Base-by-base conservation (phyloP, 495 filamentous ascomycete species). In the Hyaloscypha hepaticicola region DNA sequence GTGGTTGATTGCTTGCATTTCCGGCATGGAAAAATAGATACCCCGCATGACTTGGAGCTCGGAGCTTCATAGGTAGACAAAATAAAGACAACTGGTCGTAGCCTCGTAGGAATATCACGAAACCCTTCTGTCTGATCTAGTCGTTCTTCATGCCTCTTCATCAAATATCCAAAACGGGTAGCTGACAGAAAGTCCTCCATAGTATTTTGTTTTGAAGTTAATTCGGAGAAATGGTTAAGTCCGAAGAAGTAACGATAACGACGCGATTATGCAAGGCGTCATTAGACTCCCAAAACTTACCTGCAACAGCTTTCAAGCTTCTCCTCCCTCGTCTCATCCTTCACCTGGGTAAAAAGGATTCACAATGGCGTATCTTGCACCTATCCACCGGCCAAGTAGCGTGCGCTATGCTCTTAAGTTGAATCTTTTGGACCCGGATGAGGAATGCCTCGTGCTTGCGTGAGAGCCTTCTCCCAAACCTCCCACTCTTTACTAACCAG, bases 371-470 rank as follows among this genome's bases (percentile, higher is more conserved):
- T 99, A 97, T 71, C 79, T 99, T 64, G 92, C 91, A 66, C 93
- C 95, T 5, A 96, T 99, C 61, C 95, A 98, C 76, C 81, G 89
- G 68, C 89, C 95, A 27, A 96, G 88, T 73, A 96, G 91, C 74
- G 87, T 97, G 62, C 87, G 92, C 45, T 88, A 96, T 83, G 93
- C 93, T 12, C 73, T 98, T 63, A 92, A 88, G 70, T 79, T 93
- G 52, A 84, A 87, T 63, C 85, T 99, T 64, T 78, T 96, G 22
- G 80, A 81, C 62, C 74, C 85, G 3, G 85, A 90, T 45, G 87
- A 94, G 63, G 87, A 94, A 65, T 91, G 88, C 67, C 79, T 99
- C 69, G 87, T 97, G 52, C 80, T 96, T 66, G 93, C 92, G 94
- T 97, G 90, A 63, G 49, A 25, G 34, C 66, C 55, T 26, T 16